These are phyloP conservation scores for Physaria fendleri DNA, from an alignment of 345 rosid genomes.

Conservation along the genomic window DNA sequence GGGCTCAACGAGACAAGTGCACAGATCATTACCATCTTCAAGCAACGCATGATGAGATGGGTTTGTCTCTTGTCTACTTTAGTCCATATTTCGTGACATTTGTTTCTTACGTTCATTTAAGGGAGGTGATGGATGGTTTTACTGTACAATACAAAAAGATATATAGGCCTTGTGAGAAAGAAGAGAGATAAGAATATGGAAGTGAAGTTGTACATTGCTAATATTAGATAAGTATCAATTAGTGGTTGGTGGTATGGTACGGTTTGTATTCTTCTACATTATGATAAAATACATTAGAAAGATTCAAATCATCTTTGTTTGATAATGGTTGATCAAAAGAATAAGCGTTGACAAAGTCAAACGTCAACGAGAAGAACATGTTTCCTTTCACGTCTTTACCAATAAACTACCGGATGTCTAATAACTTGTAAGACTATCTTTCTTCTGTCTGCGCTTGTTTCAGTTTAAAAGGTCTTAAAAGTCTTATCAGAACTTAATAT, in stretches of 20 bases:
- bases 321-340: no score
- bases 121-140: slow-evolving; percentile 6
- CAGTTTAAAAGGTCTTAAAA: no score
- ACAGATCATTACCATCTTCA: slow-evolving; percentile 28
- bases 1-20: slow-evolving; percentile 45
- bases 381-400: slow-evolving; percentile 21
- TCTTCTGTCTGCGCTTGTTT: slow-evolving; percentile 11
- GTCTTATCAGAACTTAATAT: not conserved
- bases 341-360: slow-evolving; percentile 24
- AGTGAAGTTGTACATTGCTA: slow-evolving; percentile 6
- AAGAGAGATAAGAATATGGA: not conserved
- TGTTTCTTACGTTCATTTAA: not conserved
- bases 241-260: slow-evolving; percentile 10
- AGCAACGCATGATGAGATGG: slow-evolving; percentile 18
- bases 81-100: slow-evolving; percentile 3
- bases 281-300: not conserved
- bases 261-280: not conserved
- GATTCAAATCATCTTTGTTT: not conserved
- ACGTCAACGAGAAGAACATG: slow-evolving; percentile 1
- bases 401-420: not conserved
- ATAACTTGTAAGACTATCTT: slow-evolving; percentile 24
- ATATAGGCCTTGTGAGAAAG: slow-evolving; percentile 10
- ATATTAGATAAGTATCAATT: slow-evolving; percentile 19
- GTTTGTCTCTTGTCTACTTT: slow-evolving; percentile 5
- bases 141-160: slow-evolving; percentile 12